phyloP scores from a whole-genome alignment of 108 stramenopile genomes.

The Cylindrotheca closterium region DNA sequence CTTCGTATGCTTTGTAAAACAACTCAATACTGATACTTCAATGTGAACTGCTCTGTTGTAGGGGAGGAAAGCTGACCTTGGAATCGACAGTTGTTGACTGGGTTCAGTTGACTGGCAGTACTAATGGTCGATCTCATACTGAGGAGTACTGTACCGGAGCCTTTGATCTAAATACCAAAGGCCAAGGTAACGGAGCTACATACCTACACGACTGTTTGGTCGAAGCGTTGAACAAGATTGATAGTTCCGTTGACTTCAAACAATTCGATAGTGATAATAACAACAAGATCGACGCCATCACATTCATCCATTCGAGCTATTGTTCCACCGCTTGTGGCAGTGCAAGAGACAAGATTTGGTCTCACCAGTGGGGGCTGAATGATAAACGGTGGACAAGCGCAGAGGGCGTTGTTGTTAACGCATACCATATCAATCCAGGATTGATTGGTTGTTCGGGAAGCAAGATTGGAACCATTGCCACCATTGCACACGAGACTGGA shows the following conservation, averaged over 20 bases:
- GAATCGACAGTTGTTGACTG: conserved; percentile 13
- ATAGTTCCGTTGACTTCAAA: conserved; percentile 9
- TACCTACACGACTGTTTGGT: conserved; percentile 17
- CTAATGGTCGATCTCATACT: neutral
- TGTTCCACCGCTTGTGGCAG: conserved; percentile 61
- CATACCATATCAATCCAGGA: conserved; percentile 27
- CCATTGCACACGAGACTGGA: conserved; percentile 37
- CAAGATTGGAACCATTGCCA: conserved; percentile 32
- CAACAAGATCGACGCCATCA: conserved; percentile 51
- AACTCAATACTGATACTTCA: conserved; percentile 25
- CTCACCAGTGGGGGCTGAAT: conserved; percentile 23
- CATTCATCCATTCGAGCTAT: conserved; percentile 62
- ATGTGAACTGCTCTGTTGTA: conserved; percentile 18
- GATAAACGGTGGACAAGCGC: conserved; percentile 1
- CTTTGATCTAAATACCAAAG: too few species aligned
- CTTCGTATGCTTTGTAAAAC: too few species aligned
- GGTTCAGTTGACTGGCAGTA: conserved; percentile 6
- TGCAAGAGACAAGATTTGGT: conserved; percentile 33
- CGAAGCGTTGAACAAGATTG: too few species aligned
- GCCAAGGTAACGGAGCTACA: too few species aligned
- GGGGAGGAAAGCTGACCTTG: conserved; percentile 10
- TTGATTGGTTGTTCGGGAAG: conserved; percentile 20
- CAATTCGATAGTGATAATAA: conserved; percentile 29
- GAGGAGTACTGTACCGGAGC: neutral
- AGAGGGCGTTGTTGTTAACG: too few species aligned